A percentile compares a stretch with the other conserved stretches of the same genome.
Conservation (phyloP, 2,329 filamentous ascomycete genomes). For the Paracorniculantispora psalliotae region DNA sequence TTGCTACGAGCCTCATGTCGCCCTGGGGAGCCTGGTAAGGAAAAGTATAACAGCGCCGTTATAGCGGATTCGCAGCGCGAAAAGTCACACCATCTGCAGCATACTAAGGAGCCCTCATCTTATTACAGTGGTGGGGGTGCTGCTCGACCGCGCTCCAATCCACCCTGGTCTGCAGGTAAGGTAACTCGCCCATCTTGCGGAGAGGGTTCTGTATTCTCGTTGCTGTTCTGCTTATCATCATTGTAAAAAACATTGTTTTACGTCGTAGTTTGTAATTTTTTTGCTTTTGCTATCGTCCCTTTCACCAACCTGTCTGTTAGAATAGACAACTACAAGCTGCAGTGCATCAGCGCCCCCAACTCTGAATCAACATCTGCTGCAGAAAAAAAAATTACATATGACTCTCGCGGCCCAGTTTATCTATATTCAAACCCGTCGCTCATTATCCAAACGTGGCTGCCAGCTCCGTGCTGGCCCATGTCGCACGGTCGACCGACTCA, state of each 20-base stretch:
- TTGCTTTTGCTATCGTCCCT: no score
- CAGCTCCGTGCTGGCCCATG: not conserved
- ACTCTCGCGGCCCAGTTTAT: not conserved
- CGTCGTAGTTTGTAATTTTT: no score
- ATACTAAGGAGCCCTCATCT: not conserved
- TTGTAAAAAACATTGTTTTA: no score
- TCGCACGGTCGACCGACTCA: not conserved
- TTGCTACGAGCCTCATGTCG: not conserved
- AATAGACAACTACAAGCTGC: no score
- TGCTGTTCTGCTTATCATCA: not conserved
- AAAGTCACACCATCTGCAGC: not conserved
- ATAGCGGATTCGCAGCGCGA: not conserved
- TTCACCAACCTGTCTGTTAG: no score
- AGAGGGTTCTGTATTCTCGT: conserved; percentile 11
- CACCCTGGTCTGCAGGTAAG: not conserved
- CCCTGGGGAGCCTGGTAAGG: not conserved
- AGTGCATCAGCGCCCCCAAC: not conserved
- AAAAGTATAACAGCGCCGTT: not conserved
- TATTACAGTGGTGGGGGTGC: not conserved
- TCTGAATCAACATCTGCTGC: not conserved
- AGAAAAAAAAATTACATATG: not conserved
- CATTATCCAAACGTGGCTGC: not conserved
- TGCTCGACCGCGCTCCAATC: not conserved
- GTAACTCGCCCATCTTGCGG: not conserved
- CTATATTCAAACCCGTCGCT: not conserved